Evolutionary conservation across 2,329 filamentous ascomycete species (phyloP).

Genomic region (Nothomitra cinnamomea): DNA sequence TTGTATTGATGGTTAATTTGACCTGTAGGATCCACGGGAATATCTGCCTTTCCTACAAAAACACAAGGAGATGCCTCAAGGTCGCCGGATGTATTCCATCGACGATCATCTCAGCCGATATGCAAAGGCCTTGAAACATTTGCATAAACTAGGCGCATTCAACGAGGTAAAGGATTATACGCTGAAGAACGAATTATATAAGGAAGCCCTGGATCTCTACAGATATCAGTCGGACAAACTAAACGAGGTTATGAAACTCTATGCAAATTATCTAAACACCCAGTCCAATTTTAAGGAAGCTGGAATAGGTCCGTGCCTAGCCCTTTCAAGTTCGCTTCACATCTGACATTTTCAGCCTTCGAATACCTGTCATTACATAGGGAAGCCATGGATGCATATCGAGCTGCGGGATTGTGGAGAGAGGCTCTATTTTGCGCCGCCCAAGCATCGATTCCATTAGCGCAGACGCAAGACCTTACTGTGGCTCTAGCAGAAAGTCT

Average conservation of each 20-base stretch:
- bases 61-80: conserved; percentile 54
- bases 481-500: conserved; percentile 59
- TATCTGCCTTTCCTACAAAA: conserved; percentile 90
- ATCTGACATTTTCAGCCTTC: conserved; percentile 2
- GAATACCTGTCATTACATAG: conserved; percentile 52
- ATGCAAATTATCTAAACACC: conserved; percentile 60
- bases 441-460: conserved; percentile 42
- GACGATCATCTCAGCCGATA: conserved; percentile 72
- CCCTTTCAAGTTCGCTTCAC: neutral
- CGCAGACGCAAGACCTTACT: conserved; percentile 52
- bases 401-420: conserved; percentile 73
- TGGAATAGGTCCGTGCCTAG: conserved; percentile 37
- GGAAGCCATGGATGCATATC: conserved; percentile 68
- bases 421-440: conserved; percentile 72
- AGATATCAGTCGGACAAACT: conserved; percentile 60
- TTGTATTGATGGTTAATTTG: neutral
- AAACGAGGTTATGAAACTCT: conserved; percentile 53
- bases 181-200: conserved; percentile 64
- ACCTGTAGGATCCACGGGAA: conserved; percentile 57
- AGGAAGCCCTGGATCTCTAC: conserved; percentile 60
- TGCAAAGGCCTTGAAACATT: conserved; percentile 58
- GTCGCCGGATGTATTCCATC: conserved; percentile 65
- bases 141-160: conserved; percentile 57
- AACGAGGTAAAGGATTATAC: conserved; percentile 65
- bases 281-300: conserved; percentile 71